Conservation (phyloP, 345 rosid genomes). For the Pugionium dolabratum region DNA sequence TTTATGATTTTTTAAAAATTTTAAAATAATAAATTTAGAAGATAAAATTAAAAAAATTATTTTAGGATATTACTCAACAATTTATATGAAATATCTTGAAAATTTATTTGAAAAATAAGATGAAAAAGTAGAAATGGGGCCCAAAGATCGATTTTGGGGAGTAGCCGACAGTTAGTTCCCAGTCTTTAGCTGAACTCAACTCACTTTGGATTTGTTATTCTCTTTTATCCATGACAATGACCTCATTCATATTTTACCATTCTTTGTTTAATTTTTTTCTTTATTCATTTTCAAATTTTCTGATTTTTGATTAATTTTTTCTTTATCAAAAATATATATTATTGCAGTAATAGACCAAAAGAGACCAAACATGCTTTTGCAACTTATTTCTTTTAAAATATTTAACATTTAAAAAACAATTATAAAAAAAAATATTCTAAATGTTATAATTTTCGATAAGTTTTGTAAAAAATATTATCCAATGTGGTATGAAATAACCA, state of each 20-base stretch:
- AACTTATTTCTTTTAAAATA: too few species aligned
- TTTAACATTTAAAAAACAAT: too few species aligned
- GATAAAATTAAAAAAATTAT: too few species aligned
- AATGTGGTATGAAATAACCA: too few species aligned
- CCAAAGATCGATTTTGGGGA: constrained; percentile 20
- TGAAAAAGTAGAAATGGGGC: neutral
- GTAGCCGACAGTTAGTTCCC: constrained; percentile 36
- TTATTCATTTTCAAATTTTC: neutral
- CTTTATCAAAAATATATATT: neutral
- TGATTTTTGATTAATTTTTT: neutral
- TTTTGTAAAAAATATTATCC: too few species aligned
- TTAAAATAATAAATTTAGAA: too few species aligned
- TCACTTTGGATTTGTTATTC: constrained; percentile 20
- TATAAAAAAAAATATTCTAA: too few species aligned
- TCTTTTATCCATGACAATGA: constrained; percentile 23
- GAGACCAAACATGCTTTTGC: too few species aligned
- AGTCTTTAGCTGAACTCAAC: constrained; percentile 36
- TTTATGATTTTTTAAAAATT: too few species aligned
- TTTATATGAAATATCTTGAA: neutral
- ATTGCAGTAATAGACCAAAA: neutral
- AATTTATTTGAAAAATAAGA: neutral
- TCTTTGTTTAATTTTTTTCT: neutral
- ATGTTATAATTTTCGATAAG: too few species aligned
- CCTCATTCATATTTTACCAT: constrained; percentile 24
- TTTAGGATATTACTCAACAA: too few species aligned